Evolutionary conservation across 1,139 yeast species (phyloP), one percentile per base, ranked within the genome.

Genomic region (Pneumocystis sp.): DNA sequence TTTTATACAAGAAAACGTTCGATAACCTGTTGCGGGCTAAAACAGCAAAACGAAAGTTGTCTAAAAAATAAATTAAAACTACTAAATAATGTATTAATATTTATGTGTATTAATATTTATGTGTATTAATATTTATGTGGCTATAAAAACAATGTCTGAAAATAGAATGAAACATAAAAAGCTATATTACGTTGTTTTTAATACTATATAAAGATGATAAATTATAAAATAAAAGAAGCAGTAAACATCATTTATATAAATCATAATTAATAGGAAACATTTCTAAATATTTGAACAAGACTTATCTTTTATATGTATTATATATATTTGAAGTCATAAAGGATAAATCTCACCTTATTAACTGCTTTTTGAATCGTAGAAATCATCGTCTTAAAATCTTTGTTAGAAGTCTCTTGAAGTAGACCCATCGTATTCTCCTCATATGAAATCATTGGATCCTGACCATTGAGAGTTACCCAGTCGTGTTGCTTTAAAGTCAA

Each of bases 401-500:
- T 78, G 65, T 76, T 78, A 12, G 79, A 76, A 62, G 77, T 73
- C 2, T 74, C 71, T n/a, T 73, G 71, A 19, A 74, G 72, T 29
- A 67, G 69, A 34, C 69, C 73, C 6, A 75, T 75, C 15, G 75
- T 74, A 68, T 78, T 78, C 66, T 77, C 80, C 59, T 76, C 79
- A 21, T 66, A 65, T 3, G 76, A 69, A 17, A 78, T 71, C 63
- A 78, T 71, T 34, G 66, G 67, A 68, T 78, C 80, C 21, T 72
- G 70, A 34, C 85, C 76, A 35, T 69, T 62, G 57, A 71, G 70
- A 3, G 79, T 78, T 40, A 78, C 78, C 93, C 93, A 87, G 44
- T 81, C 80, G 70, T 85, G 89, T 65, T 77, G 29, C 57, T 50
- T 50, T 25, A 25, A 25, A 50, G 10, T 12, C 3, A 15, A 10